phyloP scores from a whole-genome alignment of 2,329 filamentous ascomycete species.

The Penicillium freii region DNA sequence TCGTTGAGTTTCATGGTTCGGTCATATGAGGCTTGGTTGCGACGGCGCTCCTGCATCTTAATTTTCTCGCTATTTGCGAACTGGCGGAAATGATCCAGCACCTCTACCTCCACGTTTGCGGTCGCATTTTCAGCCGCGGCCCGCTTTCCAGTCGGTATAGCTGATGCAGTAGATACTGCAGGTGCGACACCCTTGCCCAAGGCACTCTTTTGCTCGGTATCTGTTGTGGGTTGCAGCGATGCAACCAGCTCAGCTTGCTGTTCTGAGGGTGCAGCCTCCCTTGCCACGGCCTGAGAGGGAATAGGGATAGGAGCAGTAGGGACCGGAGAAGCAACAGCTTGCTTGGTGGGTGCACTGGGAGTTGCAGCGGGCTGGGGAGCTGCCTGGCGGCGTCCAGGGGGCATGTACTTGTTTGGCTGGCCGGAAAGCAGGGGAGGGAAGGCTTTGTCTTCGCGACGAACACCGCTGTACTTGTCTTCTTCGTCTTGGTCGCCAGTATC shows the following conservation, averaged over 20 bases:
- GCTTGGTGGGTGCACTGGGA: conserved; percentile 81
- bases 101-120: conserved; percentile 60
- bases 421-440: conserved; percentile 65
- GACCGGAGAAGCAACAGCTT: conserved; percentile 63
- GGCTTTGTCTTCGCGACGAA: conserved; percentile 64
- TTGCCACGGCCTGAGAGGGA: conserved; percentile 26
- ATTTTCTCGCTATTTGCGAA: conserved; percentile 63
- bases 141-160: conserved; percentile 33
- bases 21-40: conserved; percentile 62
- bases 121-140: conserved; percentile 53
- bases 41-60: conserved; percentile 57
- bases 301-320: conserved; percentile 44
- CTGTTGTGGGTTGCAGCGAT: conserved; percentile 23
- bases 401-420: conserved; percentile 75
- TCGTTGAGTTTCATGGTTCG: conserved; percentile 92
- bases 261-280: conserved; percentile 25
- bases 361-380: conserved; percentile 69
- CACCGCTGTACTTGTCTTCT: conserved; percentile 96
- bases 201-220: conserved; percentile 27
- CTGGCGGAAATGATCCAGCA: conserved; percentile 62
- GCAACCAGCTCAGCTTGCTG: conserved; percentile 22
- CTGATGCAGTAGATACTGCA: conserved; percentile 46
- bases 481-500: conserved; percentile 73
- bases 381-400: conserved; percentile 80
- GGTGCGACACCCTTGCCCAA: conserved; percentile 20